Evolutionary conservation across 106 monocot genomes (phyloP), one percentile per base, ranked within the genome.

Genomic region (Allium fistulosum): DNA sequence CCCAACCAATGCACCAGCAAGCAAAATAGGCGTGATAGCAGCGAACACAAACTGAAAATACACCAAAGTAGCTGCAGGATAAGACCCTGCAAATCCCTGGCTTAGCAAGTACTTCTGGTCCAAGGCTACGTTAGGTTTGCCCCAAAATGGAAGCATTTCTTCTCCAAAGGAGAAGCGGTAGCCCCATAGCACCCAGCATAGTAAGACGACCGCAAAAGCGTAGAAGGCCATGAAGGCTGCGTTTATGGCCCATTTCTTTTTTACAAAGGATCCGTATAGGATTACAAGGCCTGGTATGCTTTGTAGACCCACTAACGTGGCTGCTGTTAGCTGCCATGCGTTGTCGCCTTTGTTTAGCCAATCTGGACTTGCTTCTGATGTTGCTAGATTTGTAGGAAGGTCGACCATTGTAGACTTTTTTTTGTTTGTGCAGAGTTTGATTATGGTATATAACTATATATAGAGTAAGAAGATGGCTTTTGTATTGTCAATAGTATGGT

Each of bases 81-180:
- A 71, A 46, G 51, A 1, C 59, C 71, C 71, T 4, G 9, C 60
- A 58, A 8, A 9, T 14, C 46, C 58, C 60, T 67, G 78, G 3
- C 58, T 47, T 60, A 82, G 14, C 56, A 85, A 69, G 68, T 81
- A 74, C 55, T 77, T 76, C 66, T 85, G 85, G 27, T 76, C 80
- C 16, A 85, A 69, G n/a, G 85, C 81, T 1, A 72, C 71, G 10
- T 66, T 68, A 11, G 81, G 81, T 58, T 79, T 81, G 58, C 85
- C 85, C 85, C 85, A 85, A 66, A 85, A 75, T 53, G 85, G 85
- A 52, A 82, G 62, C 69, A 85, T 81, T 59, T 85, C 69, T 50
- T 85, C 69, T 26, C 85, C 85, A 70, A 85, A 85, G 16, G 85
- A 85, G 81, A 85, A 81, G 68, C 79, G 69, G 73, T 76, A 85